These are phyloP conservation scores for Monosporozyma aerobia DNA, from an alignment of 805 yeast species.

Conservation along the genomic window DNA sequence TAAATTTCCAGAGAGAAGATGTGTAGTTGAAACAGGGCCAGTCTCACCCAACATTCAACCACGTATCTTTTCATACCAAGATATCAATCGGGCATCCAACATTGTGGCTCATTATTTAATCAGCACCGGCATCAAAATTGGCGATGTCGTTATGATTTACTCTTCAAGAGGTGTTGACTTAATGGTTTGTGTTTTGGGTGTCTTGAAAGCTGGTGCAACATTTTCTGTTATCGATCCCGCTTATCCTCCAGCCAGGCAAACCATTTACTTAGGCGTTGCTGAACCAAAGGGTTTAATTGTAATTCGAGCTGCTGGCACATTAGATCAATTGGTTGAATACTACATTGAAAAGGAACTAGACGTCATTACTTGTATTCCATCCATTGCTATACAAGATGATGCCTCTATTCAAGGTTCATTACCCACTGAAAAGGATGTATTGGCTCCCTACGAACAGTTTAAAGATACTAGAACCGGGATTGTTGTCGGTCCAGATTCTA, in stretches of 20 bases:
- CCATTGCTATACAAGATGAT: constrained; percentile 65
- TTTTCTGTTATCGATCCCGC: constrained; percentile 98
- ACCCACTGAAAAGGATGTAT: constrained; percentile 36
- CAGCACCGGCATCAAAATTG: constrained; percentile 70
- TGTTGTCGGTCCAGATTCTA: constrained; percentile 92
- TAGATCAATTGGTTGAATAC: constrained; percentile 69
- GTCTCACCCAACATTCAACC: constrained; percentile 44
- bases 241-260: constrained; percentile 97
- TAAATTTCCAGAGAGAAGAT: constrained; percentile 72
- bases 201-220: constrained; percentile 96
- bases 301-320: constrained; percentile 77
- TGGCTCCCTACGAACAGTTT: constrained; percentile 37
- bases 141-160: constrained; percentile 95
- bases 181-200: constrained; percentile 96
- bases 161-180: constrained; percentile 96
- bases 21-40: constrained; percentile 82
- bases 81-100: constrained; percentile 88
- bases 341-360: constrained; percentile 66
- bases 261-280: constrained; percentile 85
- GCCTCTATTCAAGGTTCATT: constrained; percentile 57
- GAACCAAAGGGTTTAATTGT: constrained; percentile 87
- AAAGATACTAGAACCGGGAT: constrained; percentile 69
- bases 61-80: constrained; percentile 72
- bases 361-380: constrained; percentile 66
- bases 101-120: constrained; percentile 84